Evolutionary conservation across 495 filamentous ascomycete species (phyloP).

Genomic region (Hypomontagnella submonticulosa): DNA sequence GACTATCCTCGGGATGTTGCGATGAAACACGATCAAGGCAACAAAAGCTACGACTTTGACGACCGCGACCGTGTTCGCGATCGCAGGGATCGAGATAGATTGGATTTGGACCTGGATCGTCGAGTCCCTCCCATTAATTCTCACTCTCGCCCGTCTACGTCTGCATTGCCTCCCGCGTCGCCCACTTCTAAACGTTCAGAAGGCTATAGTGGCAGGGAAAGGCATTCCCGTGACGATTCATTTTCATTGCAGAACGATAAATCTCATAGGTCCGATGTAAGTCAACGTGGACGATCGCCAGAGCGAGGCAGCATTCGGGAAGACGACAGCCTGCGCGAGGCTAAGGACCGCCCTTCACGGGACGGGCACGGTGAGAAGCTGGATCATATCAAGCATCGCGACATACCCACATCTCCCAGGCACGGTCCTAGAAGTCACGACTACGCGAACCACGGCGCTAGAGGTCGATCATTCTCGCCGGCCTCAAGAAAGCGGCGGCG

Average conservation of each 20-base stretch:
- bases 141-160: conserved; percentile 30
- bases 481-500: conserved; percentile 46
- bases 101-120: conserved; percentile 31
- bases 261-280: conserved; percentile 37
- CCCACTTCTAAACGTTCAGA: conserved; percentile 39
- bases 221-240: conserved; percentile 31
- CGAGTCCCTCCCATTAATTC: conserved; percentile 38
- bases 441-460: conserved; percentile 35
- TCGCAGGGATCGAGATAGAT: conserved; percentile 46
- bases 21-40: conserved; percentile 47
- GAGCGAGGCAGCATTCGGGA: conserved; percentile 29
- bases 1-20: conserved; percentile 40
- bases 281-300: conserved; percentile 42
- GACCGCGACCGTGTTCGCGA: conserved; percentile 44
- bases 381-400: conserved; percentile 30
- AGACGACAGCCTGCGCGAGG: conserved; percentile 35
- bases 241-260: conserved; percentile 35
- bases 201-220: conserved; percentile 28
- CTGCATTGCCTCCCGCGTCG: conserved; percentile 41
- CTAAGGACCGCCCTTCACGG: conserved; percentile 34
- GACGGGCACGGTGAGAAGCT: conserved; percentile 29
- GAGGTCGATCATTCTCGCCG: conserved; percentile 47
- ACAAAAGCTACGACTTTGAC: conserved; percentile 37
- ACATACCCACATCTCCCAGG: conserved; percentile 44
- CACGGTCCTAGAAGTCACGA: conserved; percentile 35